phyloP scores from a whole-genome alignment of 2,329 filamentous ascomycete species.

The Fusarium neocosmosporiellum region DNA sequence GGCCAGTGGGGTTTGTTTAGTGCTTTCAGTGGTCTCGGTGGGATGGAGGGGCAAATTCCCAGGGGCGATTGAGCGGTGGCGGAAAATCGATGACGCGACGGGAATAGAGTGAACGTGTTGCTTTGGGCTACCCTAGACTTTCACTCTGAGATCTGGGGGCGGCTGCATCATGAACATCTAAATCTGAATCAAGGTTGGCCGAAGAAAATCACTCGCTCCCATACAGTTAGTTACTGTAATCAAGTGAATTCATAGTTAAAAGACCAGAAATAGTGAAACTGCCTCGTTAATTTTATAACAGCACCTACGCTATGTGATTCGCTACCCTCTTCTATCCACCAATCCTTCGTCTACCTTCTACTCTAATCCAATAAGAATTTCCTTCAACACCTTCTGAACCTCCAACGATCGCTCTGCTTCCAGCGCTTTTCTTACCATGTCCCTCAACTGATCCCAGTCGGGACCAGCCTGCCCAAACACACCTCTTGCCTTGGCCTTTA shows the following conservation, averaged over 20 bases:
- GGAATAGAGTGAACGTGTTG: not conserved
- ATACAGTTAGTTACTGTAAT: no score
- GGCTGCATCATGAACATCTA: not conserved
- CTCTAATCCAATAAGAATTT: conserved; percentile 48
- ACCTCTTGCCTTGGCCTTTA: conserved; percentile 56
- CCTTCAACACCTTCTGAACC: conserved; percentile 57
- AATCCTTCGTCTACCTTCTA: not conserved
- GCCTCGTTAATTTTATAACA: not conserved
- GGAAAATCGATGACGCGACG: conserved; percentile 42
- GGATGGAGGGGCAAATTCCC: conserved; percentile 28
- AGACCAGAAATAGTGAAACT: not conserved
- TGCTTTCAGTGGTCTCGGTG: not conserved
- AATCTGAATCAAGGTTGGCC: not conserved
- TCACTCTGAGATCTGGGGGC: not conserved
- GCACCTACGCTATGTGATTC: not conserved
- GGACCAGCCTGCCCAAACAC: conserved; percentile 52
- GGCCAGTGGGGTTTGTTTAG: conserved; percentile 27
- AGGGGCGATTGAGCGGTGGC: conserved; percentile 16
- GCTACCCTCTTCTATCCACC: not conserved
- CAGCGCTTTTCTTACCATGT: conserved; percentile 49
- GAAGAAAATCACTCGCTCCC: not conserved
- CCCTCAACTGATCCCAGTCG: conserved; percentile 45
- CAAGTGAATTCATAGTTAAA: not conserved
- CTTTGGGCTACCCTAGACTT: conserved; percentile 17
- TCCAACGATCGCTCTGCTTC: conserved; percentile 57